phyloP scores from a whole-genome alignment of 2,329 filamentous ascomycete species.

The Alternaria brassicae region DNA sequence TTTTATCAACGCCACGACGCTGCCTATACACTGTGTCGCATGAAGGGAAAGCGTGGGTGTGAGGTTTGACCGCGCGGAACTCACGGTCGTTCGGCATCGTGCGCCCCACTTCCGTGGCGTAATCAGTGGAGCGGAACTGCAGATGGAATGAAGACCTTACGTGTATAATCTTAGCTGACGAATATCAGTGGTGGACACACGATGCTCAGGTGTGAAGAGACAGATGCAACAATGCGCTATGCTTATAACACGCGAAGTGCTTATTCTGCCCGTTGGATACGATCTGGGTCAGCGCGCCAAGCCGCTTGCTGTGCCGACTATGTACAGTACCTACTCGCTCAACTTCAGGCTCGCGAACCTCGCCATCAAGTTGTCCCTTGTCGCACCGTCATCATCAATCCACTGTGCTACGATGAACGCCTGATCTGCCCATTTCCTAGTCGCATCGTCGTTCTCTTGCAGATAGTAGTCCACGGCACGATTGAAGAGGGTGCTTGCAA shows the following conservation, averaged over 20 bases:
- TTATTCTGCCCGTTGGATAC: not conserved
- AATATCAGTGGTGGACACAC: not conserved
- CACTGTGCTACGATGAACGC: conserved; percentile 68
- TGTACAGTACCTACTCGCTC: too few relatives aligned
- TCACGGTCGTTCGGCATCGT: conserved; percentile 10
- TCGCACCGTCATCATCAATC: conserved; percentile 58
- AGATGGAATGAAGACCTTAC: conserved; percentile 2
- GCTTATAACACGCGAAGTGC: conserved; percentile 1
- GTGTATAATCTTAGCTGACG: conserved; percentile 5
- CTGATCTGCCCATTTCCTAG: conserved; percentile 67
- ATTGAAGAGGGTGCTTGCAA: conserved; percentile 69
- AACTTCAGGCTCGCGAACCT: conserved; percentile 52
- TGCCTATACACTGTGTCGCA: not conserved
- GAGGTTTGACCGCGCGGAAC: conserved; percentile 3
- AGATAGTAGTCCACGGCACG: conserved; percentile 68
- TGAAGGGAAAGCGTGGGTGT: not conserved
- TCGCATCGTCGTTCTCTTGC: conserved; percentile 60
- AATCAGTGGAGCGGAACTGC: conserved; percentile 6
- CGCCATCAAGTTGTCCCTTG: conserved; percentile 43
- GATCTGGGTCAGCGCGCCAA: not conserved
- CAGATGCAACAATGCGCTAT: conserved; percentile 5
- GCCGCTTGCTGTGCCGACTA: not conserved
- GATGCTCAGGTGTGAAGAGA: conserved; percentile 4
- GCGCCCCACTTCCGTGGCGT: conserved; percentile 16
- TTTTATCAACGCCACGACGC: not conserved